Percentiles rank a stretch among this genome's conserved stretches.
These are phyloP conservation scores for Trichoderma hamatum DNA, from an alignment of 2,329 filamentous ascomycete genomes.

Conservation along the genomic window DNA sequence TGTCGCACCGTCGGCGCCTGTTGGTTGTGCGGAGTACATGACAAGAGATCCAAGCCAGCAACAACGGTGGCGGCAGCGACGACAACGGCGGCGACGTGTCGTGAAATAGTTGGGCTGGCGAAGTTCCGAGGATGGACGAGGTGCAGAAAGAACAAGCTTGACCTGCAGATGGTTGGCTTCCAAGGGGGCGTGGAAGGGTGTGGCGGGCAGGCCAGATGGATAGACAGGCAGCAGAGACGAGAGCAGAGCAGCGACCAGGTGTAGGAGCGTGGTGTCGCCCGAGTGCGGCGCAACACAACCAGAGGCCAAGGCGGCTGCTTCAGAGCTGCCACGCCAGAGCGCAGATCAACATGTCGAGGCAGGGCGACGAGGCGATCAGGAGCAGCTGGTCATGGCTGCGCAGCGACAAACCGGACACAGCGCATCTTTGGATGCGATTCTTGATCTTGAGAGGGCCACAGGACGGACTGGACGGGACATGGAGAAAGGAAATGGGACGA, in stretches of 20 bases:
- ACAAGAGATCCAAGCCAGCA: conserved; percentile 35
- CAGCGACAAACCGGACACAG: background rate
- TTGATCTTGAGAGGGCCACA: conserved; percentile 6
- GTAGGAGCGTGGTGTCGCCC: conserved; percentile 14
- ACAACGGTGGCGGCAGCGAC: conserved; percentile 40
- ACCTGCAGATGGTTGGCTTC: conserved; percentile 54
- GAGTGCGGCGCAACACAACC: conserved; percentile 27
- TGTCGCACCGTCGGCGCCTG: conserved; percentile 81
- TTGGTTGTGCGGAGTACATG: conserved; percentile 55
- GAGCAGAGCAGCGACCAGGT: conserved; percentile 5
- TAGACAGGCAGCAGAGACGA: conserved; percentile 5
- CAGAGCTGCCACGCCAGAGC: conserved; percentile 4
- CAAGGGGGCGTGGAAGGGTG: conserved; percentile 31
- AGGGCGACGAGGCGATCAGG: conserved; percentile 2
- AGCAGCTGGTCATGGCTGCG: conserved; percentile 16
- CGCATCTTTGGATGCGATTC: conserved; percentile 1
- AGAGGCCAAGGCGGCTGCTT: conserved; percentile 25
- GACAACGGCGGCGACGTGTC: conserved; percentile 61
- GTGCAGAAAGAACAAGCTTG: conserved; percentile 50
- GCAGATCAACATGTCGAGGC: conserved; percentile 4
- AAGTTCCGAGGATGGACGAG: conserved; percentile 45
- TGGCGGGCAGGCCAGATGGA: conserved; percentile 27
- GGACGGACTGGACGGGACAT: conserved; percentile 2
- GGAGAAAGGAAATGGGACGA: conserved; percentile 1
- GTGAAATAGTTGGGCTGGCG: conserved; percentile 61